Evolutionary conservation across 2,329 filamentous ascomycete species (phyloP), one percentile per base, ranked within the genome.

Genomic region (Aureobasidium sp.): DNA sequence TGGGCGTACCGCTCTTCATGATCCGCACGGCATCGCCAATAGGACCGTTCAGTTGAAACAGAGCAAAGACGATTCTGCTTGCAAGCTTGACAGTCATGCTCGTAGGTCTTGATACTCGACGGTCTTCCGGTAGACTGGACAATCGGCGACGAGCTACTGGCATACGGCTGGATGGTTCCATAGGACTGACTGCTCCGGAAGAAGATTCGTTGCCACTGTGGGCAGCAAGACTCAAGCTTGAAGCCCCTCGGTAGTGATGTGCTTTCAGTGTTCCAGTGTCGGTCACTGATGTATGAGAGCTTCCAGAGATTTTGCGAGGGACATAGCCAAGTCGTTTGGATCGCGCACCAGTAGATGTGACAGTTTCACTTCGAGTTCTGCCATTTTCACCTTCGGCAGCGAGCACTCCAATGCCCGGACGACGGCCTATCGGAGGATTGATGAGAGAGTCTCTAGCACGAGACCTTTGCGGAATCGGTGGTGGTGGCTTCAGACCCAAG

Each of bases 391-490:
- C 89, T 32, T 83, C 85, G 61, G 89, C 86, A 2, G 87, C 73
- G 36, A 84, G 72, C n/a, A 84, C 90, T 74, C 89, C 85, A n/a
- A 91, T 82, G 1, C 86, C 85, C 0, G 91, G 89, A 36, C 57
- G 84, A 50, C 85, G 78, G 6, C 83, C 39, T 39, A 63, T 56
- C 39, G 64, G 61, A 59, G 64, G 60, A 32, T 66, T 69, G 1
- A 67, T 66, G 3, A 70, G 67, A 12, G 67, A 57, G 17, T 67
- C 86, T 34, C 92, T 86, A 67, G 90, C 90, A 32, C 96, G 91
- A 3, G 91, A 94, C 64, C 88, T 84, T 5, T 84, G 84, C 0
- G 91, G 91, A 64, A 96, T 89, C 0, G 89, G 89, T 2, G 92
- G 90, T 32, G 88, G 82, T 37, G 63, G 63, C n/a, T 67, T 65